Percentiles rank a stretch among this genome's conserved stretches.
These are phyloP conservation scores for Mycena metata DNA, from an alignment of 768 basidiomycete genomes.

Conservation along the genomic window DNA sequence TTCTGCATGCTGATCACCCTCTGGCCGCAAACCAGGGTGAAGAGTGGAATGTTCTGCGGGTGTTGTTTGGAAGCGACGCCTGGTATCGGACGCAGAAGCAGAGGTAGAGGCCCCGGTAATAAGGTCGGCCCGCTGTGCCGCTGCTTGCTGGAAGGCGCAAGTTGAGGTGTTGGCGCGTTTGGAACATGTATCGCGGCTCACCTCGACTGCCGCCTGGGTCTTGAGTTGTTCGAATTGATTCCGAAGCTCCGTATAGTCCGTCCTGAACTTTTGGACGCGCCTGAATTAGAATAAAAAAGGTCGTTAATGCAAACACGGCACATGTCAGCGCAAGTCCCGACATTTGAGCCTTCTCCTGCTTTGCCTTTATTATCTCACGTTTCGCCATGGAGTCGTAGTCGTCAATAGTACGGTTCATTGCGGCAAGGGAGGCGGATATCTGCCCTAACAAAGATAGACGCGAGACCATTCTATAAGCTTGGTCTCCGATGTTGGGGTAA, in stretches of 20 bases:
- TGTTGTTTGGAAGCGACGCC: slow-evolving; percentile 74
- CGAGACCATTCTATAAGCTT: slow-evolving; percentile 38
- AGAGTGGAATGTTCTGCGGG: slow-evolving; percentile 62
- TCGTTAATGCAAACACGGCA: neutral
- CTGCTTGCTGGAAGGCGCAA: slow-evolving; percentile 62
- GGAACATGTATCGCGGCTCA: slow-evolving; percentile 39
- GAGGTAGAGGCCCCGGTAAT: slow-evolving; percentile 61
- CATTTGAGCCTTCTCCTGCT: slow-evolving; percentile 97
- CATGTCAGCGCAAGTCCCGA: slow-evolving; percentile 51
- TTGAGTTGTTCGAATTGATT: slow-evolving; percentile 87
- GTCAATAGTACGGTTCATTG: slow-evolving; percentile 93
- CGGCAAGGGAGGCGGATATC: slow-evolving; percentile 97
- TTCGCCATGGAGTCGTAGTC: slow-evolving; percentile 98
- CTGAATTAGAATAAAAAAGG: slow-evolving; percentile 54
- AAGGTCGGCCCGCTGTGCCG: slow-evolving; percentile 74
- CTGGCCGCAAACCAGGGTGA: slow-evolving; percentile 65
- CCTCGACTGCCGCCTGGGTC: slow-evolving; percentile 64
- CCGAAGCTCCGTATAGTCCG: slow-evolving; percentile 88
- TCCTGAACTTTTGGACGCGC: slow-evolving; percentile 92
- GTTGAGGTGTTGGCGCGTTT: neutral
- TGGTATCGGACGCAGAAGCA: slow-evolving; percentile 70
- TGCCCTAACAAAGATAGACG: slow-evolving; percentile 75
- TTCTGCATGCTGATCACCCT: slow-evolving; percentile 72
- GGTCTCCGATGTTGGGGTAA: slow-evolving; percentile 3
- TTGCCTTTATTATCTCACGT: slow-evolving; percentile 95